These are phyloP conservation scores for Puccinia brachypodii DNA, from an alignment of 1,284 basidiomycete species.

Conservation along the genomic window DNA sequence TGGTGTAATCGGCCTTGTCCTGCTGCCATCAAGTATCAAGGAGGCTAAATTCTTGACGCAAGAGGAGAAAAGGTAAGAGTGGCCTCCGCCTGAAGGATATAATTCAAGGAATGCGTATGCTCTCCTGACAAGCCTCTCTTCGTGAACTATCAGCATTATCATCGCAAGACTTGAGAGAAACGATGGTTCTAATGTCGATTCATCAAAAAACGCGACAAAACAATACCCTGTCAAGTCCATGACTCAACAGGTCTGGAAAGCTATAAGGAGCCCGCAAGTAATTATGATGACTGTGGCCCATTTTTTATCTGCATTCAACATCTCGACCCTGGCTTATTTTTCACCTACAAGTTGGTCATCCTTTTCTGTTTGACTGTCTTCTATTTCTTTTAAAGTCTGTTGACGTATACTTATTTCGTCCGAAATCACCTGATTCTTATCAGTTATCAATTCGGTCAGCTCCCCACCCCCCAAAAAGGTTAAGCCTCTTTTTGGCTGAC, in stretches of 20 bases:
- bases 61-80: background rate
- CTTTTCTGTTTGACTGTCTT: no score
- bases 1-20: background rate
- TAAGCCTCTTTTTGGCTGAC: background rate
- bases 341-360: background rate
- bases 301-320: background rate
- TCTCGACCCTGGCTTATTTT: background rate
- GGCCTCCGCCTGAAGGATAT: no score
- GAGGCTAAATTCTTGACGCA: background rate
- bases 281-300: background rate
- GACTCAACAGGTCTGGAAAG: background rate
- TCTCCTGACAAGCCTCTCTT: no score
- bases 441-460: background rate
- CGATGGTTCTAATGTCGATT: background rate
- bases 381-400: background rate
- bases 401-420: background rate
- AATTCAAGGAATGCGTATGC: no score
- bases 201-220: background rate
- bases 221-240: background rate
- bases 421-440: background rate
- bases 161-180: background rate
- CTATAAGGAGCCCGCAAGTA: background rate
- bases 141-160: background rate
- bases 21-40: background rate
- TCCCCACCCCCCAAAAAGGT: no score